These are phyloP conservation scores for Leucosporidium scottii DNA, from an alignment of 768 basidiomycete genomes.

Conservation along the genomic window DNA sequence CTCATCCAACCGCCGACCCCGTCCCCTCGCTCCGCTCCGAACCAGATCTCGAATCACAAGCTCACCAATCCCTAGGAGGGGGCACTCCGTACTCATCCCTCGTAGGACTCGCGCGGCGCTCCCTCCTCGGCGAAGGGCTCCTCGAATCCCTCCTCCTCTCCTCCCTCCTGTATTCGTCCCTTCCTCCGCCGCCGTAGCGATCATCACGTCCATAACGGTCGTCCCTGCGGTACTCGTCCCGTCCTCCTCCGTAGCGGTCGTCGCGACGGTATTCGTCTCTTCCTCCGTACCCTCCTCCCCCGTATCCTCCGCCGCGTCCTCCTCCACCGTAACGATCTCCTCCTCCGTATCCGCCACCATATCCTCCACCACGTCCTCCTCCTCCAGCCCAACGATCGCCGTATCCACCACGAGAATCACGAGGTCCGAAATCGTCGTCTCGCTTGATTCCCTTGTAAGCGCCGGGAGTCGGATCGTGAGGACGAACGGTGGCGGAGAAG, in stretches of 20 bases:
- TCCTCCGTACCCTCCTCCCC: constrained; percentile 50
- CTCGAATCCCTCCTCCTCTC: not conserved
- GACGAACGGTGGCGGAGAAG: constrained; percentile 86
- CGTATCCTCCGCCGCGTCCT: constrained; percentile 5
- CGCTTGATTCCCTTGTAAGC: constrained; percentile 81
- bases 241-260: constrained; percentile 8
- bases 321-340: constrained; percentile 15
- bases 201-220: constrained; percentile 14
- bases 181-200: constrained; percentile 1
- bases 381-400: constrained; percentile 22
- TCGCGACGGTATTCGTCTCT: constrained; percentile 13
- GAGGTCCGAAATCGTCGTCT: constrained; percentile 48
- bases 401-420: constrained; percentile 32
- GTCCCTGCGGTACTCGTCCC: constrained; percentile 15
- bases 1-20: too few species aligned
- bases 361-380: constrained; percentile 45
- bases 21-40: too few species aligned
- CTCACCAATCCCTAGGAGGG: constrained; percentile 1
- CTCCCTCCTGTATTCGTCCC: not conserved
- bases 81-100: not conserved
- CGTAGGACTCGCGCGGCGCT: not conserved
- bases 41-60: too few species aligned
- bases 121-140: not conserved
- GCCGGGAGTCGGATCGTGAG: constrained; percentile 92
- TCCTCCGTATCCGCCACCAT: constrained; percentile 62